Evolutionary conservation across 345 rosid genomes (phyloP).

Genomic region (Bruguiera gymnorhiza): DNA sequence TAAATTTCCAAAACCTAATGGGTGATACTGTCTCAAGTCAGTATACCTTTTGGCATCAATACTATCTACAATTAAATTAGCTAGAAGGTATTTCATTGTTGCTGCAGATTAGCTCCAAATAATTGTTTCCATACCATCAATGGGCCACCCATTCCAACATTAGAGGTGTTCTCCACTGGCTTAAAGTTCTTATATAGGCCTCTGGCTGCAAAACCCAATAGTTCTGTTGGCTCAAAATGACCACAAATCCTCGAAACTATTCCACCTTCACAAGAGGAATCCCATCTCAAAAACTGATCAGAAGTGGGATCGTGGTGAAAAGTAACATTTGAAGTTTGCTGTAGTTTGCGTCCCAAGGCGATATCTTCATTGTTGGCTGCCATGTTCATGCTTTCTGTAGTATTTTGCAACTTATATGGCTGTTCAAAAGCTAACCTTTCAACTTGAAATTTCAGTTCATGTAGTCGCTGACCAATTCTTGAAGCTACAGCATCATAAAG

Average conservation of each 20-base stretch:
- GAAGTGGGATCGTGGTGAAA: conserved; percentile 7
- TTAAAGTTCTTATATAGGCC: conserved; percentile 40
- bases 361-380: conserved; percentile 31
- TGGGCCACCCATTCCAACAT: conserved; percentile 24
- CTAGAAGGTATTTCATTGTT: conserved; percentile 10
- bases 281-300: conserved; percentile 24
- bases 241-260: conserved; percentile 45
- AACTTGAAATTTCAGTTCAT: conserved; percentile 55
- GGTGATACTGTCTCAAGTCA: too few species aligned
- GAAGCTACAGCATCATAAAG: conserved; percentile 83
- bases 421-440: conserved; percentile 61
- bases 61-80: background rate
- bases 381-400: conserved; percentile 21
- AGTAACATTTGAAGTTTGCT: background rate
- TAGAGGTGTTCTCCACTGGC: conserved; percentile 9
- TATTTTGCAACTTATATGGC: conserved; percentile 20
- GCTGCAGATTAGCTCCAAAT: conserved; percentile 16
- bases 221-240: conserved; percentile 50
- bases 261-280: conserved; percentile 33
- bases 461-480: conserved; percentile 61
- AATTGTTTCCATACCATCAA: conserved; percentile 59
- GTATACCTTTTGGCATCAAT: background rate
- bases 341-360: conserved; percentile 7
- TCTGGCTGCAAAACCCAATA: conserved; percentile 79
- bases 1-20: too few species aligned